These are phyloP conservation scores for Parasitella parasitica DNA, from an alignment of 371 early-diverging fungal genomes.

Conservation along the genomic window DNA sequence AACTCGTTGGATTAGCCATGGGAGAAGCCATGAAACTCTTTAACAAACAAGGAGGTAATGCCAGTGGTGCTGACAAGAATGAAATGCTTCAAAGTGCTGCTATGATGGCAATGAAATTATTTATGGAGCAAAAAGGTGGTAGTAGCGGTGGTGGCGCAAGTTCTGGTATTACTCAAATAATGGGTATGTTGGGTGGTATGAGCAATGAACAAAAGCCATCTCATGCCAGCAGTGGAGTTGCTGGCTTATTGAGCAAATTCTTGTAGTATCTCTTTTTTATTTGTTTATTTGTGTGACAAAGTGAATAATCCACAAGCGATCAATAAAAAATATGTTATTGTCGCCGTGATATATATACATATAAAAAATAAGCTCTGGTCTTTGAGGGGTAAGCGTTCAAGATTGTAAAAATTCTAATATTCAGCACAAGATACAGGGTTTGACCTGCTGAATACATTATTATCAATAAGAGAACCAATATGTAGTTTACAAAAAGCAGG, in stretches of 20 bases:
- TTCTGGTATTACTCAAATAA: slow-evolving; percentile 16
- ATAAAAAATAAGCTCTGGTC: no score
- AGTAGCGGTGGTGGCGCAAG: background rate
- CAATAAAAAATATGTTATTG: no score
- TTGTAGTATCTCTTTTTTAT: slow-evolving; percentile 13
- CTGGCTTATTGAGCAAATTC: slow-evolving; percentile 25
- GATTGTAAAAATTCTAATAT: no score
- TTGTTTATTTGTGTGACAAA: background rate
- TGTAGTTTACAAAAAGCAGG: no score
- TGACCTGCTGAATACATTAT: no score
- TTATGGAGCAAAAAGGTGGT: slow-evolving; percentile 18
- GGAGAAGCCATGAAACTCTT: slow-evolving; percentile 52
- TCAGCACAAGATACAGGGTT: no score
- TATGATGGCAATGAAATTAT: slow-evolving; percentile 31
- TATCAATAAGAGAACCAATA: no score
- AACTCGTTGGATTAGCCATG: slow-evolving; percentile 50
- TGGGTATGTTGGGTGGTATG: slow-evolving; percentile 22
- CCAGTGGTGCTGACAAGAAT: slow-evolving; percentile 15
- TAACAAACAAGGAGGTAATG: slow-evolving; percentile 25
- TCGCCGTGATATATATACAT: no score
- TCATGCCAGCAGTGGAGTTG: slow-evolving; percentile 14
- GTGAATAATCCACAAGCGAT: no score
- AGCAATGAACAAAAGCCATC: slow-evolving; percentile 11
- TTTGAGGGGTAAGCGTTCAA: no score
- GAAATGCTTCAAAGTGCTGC: slow-evolving; percentile 36